Percentiles rank a stretch among this genome's conserved stretches.
Conservation (phyloP, 1,284 basidiomycete species). For the Agroathelia rolfsii region DNA sequence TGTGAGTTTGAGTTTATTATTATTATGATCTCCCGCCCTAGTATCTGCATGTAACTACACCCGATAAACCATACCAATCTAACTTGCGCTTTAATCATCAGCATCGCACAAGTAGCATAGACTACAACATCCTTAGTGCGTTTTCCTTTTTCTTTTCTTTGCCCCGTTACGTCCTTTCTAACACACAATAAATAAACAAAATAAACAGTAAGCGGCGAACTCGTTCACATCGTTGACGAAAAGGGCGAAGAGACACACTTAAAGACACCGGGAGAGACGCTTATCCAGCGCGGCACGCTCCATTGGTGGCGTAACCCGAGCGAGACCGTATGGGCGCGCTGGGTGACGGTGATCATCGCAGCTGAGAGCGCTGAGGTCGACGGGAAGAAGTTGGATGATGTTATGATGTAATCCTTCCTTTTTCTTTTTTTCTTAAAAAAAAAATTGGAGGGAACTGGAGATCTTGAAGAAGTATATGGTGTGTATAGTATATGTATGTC, state of each 20-base stretch:
- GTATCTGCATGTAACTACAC: slow-evolving; percentile 25
- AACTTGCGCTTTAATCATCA: slow-evolving; percentile 10
- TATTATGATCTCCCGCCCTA: slow-evolving; percentile 1
- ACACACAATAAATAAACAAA: no score
- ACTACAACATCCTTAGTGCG: slow-evolving; percentile 52
- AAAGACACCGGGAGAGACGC: slow-evolving; percentile 44
- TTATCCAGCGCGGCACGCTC: slow-evolving; percentile 48
- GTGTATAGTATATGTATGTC: no score
- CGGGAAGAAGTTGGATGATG: slow-evolving; percentile 30
- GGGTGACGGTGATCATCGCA: slow-evolving; percentile 42
- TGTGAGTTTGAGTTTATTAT: slow-evolving; percentile 24
- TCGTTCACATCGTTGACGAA: slow-evolving; percentile 46
- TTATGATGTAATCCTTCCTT: no score
- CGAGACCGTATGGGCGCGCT: slow-evolving; percentile 36
- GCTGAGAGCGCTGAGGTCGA: slow-evolving; percentile 42
- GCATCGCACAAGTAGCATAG: slow-evolving; percentile 42
- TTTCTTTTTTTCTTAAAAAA: no score
- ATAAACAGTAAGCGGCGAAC: slow-evolving; percentile 43
- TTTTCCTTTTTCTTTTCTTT: slow-evolving; percentile 7
- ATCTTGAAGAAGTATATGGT: no score
- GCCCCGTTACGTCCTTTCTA: not conserved
- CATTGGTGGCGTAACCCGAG: slow-evolving; percentile 56
- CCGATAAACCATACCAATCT: slow-evolving; percentile 19
- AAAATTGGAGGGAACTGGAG: no score
- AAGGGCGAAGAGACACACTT: slow-evolving; percentile 44